phyloP scores from a whole-genome alignment of 768 basidiomycete genomes.

The Suillus brevipes region DNA sequence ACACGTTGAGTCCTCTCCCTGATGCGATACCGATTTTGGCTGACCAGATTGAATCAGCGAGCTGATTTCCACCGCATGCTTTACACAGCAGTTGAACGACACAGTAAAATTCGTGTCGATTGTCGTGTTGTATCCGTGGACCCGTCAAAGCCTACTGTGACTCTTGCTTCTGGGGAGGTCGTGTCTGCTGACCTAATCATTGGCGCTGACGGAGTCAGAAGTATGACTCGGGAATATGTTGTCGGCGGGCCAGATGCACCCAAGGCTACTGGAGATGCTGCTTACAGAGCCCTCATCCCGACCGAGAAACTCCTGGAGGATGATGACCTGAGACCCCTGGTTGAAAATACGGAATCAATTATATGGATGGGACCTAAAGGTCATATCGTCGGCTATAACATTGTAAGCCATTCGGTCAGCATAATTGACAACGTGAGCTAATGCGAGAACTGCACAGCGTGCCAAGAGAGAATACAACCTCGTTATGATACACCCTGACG shows the following conservation, averaged over 20 bases:
- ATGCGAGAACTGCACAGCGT: constrained; percentile 20
- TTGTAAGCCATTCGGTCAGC: constrained; percentile 32
- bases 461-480: constrained; percentile 46
- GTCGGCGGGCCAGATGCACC: constrained; percentile 49
- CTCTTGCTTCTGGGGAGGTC: constrained; percentile 44
- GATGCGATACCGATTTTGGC: background rate
- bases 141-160: constrained; percentile 34
- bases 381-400: constrained; percentile 48
- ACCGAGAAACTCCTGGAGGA: constrained; percentile 47
- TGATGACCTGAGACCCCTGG: constrained; percentile 49
- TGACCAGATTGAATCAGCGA: constrained; percentile 26
- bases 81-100: constrained; percentile 35
- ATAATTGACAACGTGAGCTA: background rate
- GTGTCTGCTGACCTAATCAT: constrained; percentile 46
- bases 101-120: constrained; percentile 37
- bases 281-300: constrained; percentile 57
- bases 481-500: constrained; percentile 45
- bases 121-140: constrained; percentile 39
- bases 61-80: constrained; percentile 50
- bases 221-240: constrained; percentile 46
- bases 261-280: constrained; percentile 61
- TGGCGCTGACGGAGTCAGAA: constrained; percentile 57
- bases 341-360: constrained; percentile 53
- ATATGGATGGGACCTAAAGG: constrained; percentile 60
- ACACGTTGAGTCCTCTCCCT: constrained; percentile 30